These are phyloP conservation scores for Neurospora sp. DNA, from an alignment of 495 filamentous ascomycete genomes.

Conservation along the genomic window DNA sequence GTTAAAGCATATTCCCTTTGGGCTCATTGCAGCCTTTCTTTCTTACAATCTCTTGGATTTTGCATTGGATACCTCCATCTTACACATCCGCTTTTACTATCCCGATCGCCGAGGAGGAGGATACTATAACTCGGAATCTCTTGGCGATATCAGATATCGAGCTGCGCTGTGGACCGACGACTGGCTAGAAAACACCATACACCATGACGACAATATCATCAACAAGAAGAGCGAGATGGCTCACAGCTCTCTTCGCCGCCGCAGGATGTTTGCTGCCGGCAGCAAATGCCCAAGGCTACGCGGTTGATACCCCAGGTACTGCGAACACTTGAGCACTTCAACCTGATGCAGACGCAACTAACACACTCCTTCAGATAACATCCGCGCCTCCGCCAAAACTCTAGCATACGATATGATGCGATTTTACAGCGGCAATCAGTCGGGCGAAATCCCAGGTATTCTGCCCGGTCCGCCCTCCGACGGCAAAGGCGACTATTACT, in stretches of 20 bases:
- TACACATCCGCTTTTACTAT: neutral
- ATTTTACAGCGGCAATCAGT: constrained; percentile 53
- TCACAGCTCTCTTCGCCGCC: constrained; percentile 10
- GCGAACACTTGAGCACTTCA: neutral
- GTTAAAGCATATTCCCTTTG: neutral
- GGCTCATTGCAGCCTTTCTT: neutral
- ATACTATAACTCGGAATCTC: neutral
- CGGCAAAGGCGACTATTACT: constrained; percentile 43
- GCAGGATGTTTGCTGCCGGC: constrained; percentile 8
- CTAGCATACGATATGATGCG: constrained; percentile 57
- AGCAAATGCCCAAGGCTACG: constrained; percentile 15
- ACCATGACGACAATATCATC: constrained; percentile 1
- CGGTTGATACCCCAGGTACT: constrained; percentile 18
- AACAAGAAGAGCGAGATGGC: constrained; percentile 8
- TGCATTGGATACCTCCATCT: neutral
- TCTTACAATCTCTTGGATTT: neutral
- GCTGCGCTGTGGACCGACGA: neutral
- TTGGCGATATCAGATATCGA: neutral
- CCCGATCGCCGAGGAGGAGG: neutral
- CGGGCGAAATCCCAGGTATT: constrained; percentile 56
- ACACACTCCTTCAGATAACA: constrained; percentile 37
- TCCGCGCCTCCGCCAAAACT: constrained; percentile 49
- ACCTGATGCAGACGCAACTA: neutral
- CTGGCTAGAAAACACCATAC: neutral
- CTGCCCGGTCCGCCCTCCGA: constrained; percentile 42